phyloP scores from a whole-genome alignment of 2,329 filamentous ascomycete genomes.

The Neofusicoccum sp. region DNA sequence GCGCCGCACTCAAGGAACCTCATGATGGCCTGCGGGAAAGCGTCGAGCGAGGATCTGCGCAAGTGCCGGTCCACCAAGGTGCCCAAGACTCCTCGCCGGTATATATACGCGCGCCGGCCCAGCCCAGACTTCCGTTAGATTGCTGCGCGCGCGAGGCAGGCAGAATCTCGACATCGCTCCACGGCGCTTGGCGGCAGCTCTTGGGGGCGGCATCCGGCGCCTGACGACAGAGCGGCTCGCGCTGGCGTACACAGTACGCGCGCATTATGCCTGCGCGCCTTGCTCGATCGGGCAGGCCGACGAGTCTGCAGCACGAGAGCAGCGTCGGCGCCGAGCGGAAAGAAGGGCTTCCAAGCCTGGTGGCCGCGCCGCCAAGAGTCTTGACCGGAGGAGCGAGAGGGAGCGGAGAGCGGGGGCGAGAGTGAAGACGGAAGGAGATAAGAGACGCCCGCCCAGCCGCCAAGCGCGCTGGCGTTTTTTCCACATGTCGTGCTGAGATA shows the following conservation, averaged over 20 bases:
- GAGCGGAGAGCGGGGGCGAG: not conserved
- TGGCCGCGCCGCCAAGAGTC: not conserved
- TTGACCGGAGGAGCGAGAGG: not conserved
- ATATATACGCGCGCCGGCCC: not conserved
- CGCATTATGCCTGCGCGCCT: not conserved
- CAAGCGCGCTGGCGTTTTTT: not conserved
- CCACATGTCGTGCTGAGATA: too few relatives aligned
- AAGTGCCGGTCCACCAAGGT: not conserved
- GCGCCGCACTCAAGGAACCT: constrained; percentile 1
- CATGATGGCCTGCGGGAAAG: not conserved
- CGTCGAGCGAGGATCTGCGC: constrained; percentile 3
- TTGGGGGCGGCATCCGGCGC: not conserved
- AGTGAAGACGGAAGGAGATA: constrained; percentile 9
- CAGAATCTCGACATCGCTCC: not conserved
- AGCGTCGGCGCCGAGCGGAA: not conserved
- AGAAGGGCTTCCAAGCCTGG: constrained; percentile 1
- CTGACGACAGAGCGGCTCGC: not conserved
- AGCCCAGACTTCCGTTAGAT: not conserved
- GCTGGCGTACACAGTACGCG: constrained; percentile 1
- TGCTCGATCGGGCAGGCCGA: not conserved
- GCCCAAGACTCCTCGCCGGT: not conserved
- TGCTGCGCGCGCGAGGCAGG: not conserved
- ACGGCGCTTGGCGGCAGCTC: constrained; percentile 3
- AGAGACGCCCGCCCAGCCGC: not conserved
- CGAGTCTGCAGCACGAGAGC: not conserved